Base-by-base conservation (phyloP, 768 basidiomycete genomes). In the Collybia sordida region DNA sequence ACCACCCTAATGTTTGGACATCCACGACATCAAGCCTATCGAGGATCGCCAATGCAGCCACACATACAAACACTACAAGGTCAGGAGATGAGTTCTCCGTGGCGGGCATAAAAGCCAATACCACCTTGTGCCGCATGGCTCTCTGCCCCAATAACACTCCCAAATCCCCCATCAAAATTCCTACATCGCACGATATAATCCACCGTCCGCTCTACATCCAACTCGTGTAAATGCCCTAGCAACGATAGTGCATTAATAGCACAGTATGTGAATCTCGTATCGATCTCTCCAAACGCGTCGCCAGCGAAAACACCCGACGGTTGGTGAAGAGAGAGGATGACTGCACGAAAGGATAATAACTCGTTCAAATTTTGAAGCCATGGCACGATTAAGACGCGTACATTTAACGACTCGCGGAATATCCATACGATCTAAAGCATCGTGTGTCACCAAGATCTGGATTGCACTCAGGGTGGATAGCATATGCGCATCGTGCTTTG, bases 91-190 rank as follows among this genome's bases (percentile, higher is more conserved):
- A 18, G 50, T 22, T 23, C 17, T 27, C 15, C 14, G 17, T 38
- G 14, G 14, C 9, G 1, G 17, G 34, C 12, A 40, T 17, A 3
- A n/a, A 17, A 25, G 15, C 24, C 15, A 11, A 12, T 8, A 41
- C 31, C 4, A 93, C 96, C 93, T 79, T 93, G 91, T 0, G 78
- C 90, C 11, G 94, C 82, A 72, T 99, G 97, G 52, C 89, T 93
- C 70, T 99, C 97, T 0, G 90, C 93, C 0, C 95, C 97, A 14
- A 83, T 77, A 14, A 72, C 67, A 40, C 77, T 85, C 21, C 97
- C 96, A 61, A 96, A 99, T 0, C 93, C 97, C 3, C 95, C 95
- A 62, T 99, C 97, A 64, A 93, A 98, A 66, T 98, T 99, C 61
- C 77, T 79, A 69, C 97, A 98, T 28, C 78, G 72, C 19, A 69